phyloP scores from a whole-genome alignment of 2,329 filamentous ascomycete species.

The Clonostachys byssicola region DNA sequence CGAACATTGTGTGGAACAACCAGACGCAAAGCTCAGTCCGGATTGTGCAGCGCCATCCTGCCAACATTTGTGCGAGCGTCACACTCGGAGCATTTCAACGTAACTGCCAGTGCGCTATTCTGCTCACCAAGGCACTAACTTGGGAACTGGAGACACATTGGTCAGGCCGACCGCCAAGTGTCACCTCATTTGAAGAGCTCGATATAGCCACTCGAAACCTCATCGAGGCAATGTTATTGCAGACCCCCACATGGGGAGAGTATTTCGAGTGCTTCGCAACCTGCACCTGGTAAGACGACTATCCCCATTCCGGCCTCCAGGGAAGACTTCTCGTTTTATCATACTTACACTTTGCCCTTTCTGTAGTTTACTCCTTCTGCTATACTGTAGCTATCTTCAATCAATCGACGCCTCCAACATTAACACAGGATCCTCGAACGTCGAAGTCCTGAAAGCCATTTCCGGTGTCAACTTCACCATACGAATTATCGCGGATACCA shows the following conservation, averaged over 20 bases:
- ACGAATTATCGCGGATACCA: conserved; percentile 26
- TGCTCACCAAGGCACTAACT: conserved; percentile 20
- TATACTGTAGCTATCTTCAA: conserved; percentile 24
- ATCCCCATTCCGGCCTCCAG: neutral
- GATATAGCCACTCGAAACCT: conserved; percentile 21
- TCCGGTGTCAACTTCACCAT: conserved; percentile 29
- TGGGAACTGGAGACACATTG: conserved; percentile 11
- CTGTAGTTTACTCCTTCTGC: conserved; percentile 22
- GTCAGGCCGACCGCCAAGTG: conserved; percentile 9
- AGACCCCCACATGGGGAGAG: conserved; percentile 24
- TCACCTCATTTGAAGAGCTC: conserved; percentile 21
- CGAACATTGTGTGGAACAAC: conserved; percentile 23
- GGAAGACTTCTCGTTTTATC: neutral
- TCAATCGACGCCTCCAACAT: conserved; percentile 14
- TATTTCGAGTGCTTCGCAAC: conserved; percentile 27
- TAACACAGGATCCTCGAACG: conserved; percentile 13
- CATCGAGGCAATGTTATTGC: conserved; percentile 25
- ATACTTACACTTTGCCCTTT: neutral
- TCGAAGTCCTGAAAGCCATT: conserved; percentile 24
- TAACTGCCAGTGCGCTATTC: conserved; percentile 26
- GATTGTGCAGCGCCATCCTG: conserved; percentile 17
- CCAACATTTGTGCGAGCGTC: conserved; percentile 16
- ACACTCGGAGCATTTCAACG: conserved; percentile 26
- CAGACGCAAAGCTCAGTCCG: conserved; percentile 12
- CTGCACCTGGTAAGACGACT: conserved; percentile 21